These are phyloP conservation scores for Calonectria fujianensis DNA, from an alignment of 2,329 filamentous ascomycete species.

Conservation along the genomic window DNA sequence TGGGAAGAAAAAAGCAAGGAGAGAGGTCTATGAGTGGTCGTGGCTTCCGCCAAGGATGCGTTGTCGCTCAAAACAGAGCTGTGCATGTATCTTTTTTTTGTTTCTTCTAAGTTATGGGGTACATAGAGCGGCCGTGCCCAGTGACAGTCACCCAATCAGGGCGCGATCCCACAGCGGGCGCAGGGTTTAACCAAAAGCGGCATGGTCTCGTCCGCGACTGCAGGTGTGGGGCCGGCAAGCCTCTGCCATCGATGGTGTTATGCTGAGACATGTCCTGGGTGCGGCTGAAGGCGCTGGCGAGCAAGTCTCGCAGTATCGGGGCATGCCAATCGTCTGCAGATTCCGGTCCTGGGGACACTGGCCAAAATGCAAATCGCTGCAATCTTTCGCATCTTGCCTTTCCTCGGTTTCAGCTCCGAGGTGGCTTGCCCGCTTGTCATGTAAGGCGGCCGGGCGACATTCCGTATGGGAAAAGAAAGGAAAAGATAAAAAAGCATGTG, in stretches of 20 bases:
- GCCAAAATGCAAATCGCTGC: conserved; percentile 2
- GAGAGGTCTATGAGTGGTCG: not conserved
- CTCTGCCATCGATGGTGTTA: not conserved
- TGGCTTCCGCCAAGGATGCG: conserved; percentile 18
- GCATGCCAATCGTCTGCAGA: conserved; percentile 15
- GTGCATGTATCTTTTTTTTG: not conserved
- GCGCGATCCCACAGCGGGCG: conserved; percentile 33
- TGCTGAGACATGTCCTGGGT: conserved; percentile 23
- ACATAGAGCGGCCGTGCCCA: conserved; percentile 21
- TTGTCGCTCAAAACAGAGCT: conserved; percentile 6
- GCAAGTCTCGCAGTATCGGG: conserved; percentile 4
- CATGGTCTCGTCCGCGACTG: conserved; percentile 30
- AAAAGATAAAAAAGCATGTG: not conserved
- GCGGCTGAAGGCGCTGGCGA: conserved; percentile 26
- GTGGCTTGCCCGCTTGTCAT: conserved; percentile 6
- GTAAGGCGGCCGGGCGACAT: not conserved
- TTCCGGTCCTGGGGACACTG: conserved; percentile 9
- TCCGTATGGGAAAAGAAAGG: not conserved
- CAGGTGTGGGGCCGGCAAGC: not conserved
- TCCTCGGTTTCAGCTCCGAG: conserved; percentile 21
- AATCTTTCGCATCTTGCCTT: conserved; percentile 6
- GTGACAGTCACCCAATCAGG: conserved; percentile 39
- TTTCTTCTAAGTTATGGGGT: conserved; percentile 24
- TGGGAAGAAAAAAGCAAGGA: not conserved
- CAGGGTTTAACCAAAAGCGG: conserved; percentile 39